Percentiles rank a stretch among this genome's conserved stretches.
These are phyloP conservation scores for Paspalum vaginatum DNA, from an alignment of 176 grass and related monocot genomes.

Conservation along the genomic window DNA sequence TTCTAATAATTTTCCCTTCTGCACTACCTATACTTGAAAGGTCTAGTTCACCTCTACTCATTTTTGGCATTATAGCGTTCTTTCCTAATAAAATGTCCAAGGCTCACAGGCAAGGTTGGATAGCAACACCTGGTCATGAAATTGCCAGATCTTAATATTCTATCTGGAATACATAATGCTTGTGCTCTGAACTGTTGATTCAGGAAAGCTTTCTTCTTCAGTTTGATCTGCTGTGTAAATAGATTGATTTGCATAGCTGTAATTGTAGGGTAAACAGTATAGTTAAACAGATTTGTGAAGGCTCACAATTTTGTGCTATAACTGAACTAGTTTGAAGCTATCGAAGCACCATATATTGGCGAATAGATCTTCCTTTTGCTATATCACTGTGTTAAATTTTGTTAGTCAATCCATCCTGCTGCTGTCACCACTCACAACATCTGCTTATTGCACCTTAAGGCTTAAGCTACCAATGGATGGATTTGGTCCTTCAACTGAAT, in stretches of 20 bases:
- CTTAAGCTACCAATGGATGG: neutral
- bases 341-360: neutral
- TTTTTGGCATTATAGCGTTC: neutral
- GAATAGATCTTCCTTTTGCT: neutral
- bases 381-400: neutral
- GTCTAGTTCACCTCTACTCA: neutral
- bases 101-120: neutral
- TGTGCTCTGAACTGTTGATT: neutral
- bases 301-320: neutral
- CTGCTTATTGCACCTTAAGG: conserved; percentile 13
- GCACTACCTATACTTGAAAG: neutral
- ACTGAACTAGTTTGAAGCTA: neutral
- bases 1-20: neutral
- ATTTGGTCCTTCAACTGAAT: conserved; percentile 9
- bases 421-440: neutral
- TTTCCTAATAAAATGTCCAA: neutral
- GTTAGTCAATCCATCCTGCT: neutral
- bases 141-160: neutral
- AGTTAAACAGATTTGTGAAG: neutral
- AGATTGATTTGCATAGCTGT: neutral
- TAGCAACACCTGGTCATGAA: neutral
- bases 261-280: neutral
- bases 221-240: conserved; percentile 23
- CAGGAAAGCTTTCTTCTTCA: neutral
- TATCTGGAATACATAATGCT: neutral